Evolutionary conservation across 805 yeast genomes (phyloP), one percentile per base, ranked within the genome.

Genomic region (Cyberlindnera mycetangii): DNA sequence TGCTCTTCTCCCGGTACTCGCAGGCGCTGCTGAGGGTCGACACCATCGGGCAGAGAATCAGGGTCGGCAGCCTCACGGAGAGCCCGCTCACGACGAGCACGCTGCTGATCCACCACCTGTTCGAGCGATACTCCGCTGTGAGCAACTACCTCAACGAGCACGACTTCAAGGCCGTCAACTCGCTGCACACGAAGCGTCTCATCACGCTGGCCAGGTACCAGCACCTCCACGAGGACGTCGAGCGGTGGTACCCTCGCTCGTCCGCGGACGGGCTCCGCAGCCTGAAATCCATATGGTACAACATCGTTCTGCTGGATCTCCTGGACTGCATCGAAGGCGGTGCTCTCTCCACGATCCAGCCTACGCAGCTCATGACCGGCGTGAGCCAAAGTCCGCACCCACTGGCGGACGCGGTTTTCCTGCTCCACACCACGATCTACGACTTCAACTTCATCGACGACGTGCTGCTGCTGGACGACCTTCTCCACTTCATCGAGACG

Each of bases 361-460:
- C 49, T 5, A 16, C n/a, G 11, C 34, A 38, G 5, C 37, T 46
- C n/a, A 22, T 32, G 21, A 15, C 34, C 2, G 38, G 28, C 3
- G 43, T 33, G 11, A 33, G 31, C 3, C n/a, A 21, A 4, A 6
- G 21, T 12, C 15, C 17, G 3, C 42, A 46, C 16, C 21, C 32
- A 3, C 20, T 46, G 7, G 15, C 37, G 11, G 34, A 41, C n/a
- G 42, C 39, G 3, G 37, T 42, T 4, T 10, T 32, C 4, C 12
- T 20, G 2, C 14, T 46, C 18, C 45, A 46, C 32, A 12, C 38
- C 14, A 41, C 35, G 15, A 28, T 46, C 3, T 46, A 41, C 18
- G 49, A 46, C 28, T 46, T 37, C 39, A 41, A 41, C 25, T 24
- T 46, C 31, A 39, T 41, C 16, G 49, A 46, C 19, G 49, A 46